Percentiles rank a stretch among this genome's conserved stretches.
These are phyloP conservation scores for Gremmenia infestans DNA, from an alignment of 2,329 filamentous ascomycete genomes.

Conservation along the genomic window DNA sequence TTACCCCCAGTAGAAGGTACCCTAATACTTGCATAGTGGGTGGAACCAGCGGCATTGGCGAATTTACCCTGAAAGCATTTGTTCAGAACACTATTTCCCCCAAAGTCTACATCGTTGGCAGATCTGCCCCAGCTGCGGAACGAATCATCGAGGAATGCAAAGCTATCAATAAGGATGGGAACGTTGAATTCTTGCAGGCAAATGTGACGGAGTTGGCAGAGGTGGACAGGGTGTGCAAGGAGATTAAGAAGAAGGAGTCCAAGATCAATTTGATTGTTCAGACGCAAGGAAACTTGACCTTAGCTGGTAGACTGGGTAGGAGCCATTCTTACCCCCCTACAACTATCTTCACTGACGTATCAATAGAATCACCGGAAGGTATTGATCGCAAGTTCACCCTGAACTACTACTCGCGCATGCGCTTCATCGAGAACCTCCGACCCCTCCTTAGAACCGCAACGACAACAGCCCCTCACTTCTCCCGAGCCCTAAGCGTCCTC, in stretches of 20 bases:
- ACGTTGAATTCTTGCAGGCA: slow-evolving; percentile 41
- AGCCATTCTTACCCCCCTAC: not conserved
- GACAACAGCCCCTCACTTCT: slow-evolving; percentile 37
- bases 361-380: slow-evolving; percentile 24
- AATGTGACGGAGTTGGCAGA: slow-evolving; percentile 43
- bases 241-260: slow-evolving; percentile 46
- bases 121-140: slow-evolving; percentile 37
- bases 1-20: not conserved
- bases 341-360: not conserved
- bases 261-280: slow-evolving; percentile 52
- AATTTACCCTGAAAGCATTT: slow-evolving; percentile 41
- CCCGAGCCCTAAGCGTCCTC: slow-evolving; percentile 52
- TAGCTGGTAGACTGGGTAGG: slow-evolving; percentile 24
- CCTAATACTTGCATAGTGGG: slow-evolving; percentile 30
- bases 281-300: slow-evolving; percentile 42
- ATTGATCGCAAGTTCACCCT: slow-evolving; percentile 26
- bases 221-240: slow-evolving; percentile 44
- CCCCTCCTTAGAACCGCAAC: slow-evolving; percentile 40
- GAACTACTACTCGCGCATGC: slow-evolving; percentile 52
- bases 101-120: slow-evolving; percentile 44
- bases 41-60: slow-evolving; percentile 47
- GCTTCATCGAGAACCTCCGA: slow-evolving; percentile 52
- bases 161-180: slow-evolving; percentile 39
- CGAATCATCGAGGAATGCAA: slow-evolving; percentile 40
- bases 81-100: slow-evolving; percentile 37